phyloP scores from a whole-genome alignment of 139 green algal species.

The Closterium sp. region DNA sequence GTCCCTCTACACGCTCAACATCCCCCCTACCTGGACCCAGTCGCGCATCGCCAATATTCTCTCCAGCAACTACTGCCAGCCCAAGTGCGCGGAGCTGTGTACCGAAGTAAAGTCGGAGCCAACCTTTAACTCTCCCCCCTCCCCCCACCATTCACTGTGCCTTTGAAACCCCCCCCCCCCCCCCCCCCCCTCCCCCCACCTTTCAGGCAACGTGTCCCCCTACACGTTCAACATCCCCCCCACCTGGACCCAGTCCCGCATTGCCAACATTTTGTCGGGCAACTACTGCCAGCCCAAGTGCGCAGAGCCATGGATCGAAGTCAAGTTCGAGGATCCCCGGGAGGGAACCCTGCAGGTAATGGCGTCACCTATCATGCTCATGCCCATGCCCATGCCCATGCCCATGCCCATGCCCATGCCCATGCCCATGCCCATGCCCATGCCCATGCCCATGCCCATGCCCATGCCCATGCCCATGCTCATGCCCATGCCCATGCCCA shows the following conservation, averaged over 20 bases:
- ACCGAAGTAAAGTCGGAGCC: slow-evolving; percentile 52
- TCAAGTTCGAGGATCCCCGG: background rate
- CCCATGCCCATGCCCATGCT: too few species aligned
- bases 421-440: too few species aligned
- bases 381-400: background rate
- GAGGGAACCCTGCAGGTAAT: background rate
- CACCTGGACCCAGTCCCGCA: slow-evolving; percentile 42
- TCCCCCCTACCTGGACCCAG: slow-evolving; percentile 53
- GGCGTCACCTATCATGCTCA: background rate
- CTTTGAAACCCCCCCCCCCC: too few species aligned
- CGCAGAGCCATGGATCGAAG: slow-evolving; percentile 57
- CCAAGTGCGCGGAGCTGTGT: slow-evolving; percentile 58
- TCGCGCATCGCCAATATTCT: slow-evolving; percentile 53
- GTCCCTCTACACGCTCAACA: slow-evolving; percentile 47
- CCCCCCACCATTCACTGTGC: too few species aligned
- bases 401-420: background rate
- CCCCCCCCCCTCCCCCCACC: too few species aligned
- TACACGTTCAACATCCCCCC: slow-evolving; percentile 51
- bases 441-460: too few species aligned
- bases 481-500: too few species aligned
- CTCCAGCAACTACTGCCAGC: slow-evolving; percentile 61
- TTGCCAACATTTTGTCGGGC: slow-evolving; percentile 55
- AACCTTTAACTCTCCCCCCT: too few species aligned
- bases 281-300: slow-evolving; percentile 63
- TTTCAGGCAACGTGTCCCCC: slow-evolving; percentile 46